Conservation (phyloP, 1,284 basidiomycete genomes). For the Irpex lacteus region DNA sequence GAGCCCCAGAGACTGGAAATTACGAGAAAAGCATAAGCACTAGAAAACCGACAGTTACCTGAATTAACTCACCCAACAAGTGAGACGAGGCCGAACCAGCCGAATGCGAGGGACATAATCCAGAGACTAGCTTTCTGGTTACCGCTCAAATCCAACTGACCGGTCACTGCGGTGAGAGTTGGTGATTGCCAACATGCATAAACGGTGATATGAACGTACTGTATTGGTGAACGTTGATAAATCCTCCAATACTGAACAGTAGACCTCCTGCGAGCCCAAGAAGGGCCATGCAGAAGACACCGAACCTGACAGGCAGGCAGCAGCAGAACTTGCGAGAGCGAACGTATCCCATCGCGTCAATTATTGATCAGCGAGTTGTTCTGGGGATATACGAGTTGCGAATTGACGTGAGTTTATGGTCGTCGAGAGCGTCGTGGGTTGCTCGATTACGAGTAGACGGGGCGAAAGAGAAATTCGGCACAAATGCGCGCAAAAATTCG, state of each 20-base stretch:
- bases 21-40: too few relatives aligned
- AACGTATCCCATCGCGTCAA: conserved; percentile 24
- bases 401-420: conserved; percentile 6
- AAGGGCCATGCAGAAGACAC: conserved; percentile 54
- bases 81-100: conserved; percentile 44
- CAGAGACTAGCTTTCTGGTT: conserved; percentile 44
- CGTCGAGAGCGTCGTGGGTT: conserved; percentile 10
- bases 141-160: conserved; percentile 20
- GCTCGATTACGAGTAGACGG: conserved; percentile 9
- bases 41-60: too few relatives aligned
- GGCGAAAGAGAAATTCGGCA: conserved; percentile 12
- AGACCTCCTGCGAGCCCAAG: conserved; percentile 43
- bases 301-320: conserved; percentile 60
- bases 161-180: conserved; percentile 15
- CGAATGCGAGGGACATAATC: conserved; percentile 45
- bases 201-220: conserved; percentile 18
- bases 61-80: conserved; percentile 44
- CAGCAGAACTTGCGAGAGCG: conserved; percentile 49
- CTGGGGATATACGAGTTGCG: conserved; percentile 1
- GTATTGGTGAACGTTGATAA: conserved; percentile 28
- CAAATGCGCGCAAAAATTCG: conserved; percentile 8
- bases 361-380: conserved; percentile 1
- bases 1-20: conserved; percentile 38
- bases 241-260: conserved; percentile 42
- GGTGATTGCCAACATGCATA: background rate